Base-by-base conservation (phyloP, 1,139 yeast species). In the Candida sojae region DNA sequence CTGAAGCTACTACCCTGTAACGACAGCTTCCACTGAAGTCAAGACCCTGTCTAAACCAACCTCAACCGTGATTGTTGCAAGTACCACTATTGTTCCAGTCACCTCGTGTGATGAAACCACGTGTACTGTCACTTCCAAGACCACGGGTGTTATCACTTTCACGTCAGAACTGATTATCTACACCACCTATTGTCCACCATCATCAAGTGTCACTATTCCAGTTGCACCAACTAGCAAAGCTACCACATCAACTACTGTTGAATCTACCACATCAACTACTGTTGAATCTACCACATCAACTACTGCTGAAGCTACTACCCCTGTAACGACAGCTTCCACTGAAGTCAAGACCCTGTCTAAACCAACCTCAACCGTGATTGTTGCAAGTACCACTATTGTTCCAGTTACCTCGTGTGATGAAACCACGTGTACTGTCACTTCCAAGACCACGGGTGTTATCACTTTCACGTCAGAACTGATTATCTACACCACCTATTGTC, bases 401-500 rank as follows among this genome's bases (percentile, higher is more conserved):
- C 56, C 64, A 47, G 47, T 59, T 48, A 55, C 65, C 52, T 52
- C 61, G n/a, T 62, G 68, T 59, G 39, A 52, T 47, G 58, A 52
- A 46, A 43, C 54, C 60, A 60, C 51, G 29, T 74, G 78, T 54
- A 43, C 63, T 33, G 56, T 58, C 32, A 54, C 57, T 37, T 63
- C 69, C 4, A 58, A 56, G 43, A 70, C 79, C 44, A 71, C 79
- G 33, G 76, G 75, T 53, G 54, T 71, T 31, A 66, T 73, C 42
- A 60, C 67, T 36, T 59, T 66, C 47, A 69, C 73, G 43, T 55
- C 60, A 42, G 56, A 53, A 32, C 45, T 51, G 9, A 61, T 63
- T 17, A 42, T 54, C 29, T 57, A 54, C 57, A 61, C 58, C 40
- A 58, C 62, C 17, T 57, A 57, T 52, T 57, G 60, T 50, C 62